Conservation (phyloP, 441 rosid species). For the Cnidoscolus chayamansa region DNA sequence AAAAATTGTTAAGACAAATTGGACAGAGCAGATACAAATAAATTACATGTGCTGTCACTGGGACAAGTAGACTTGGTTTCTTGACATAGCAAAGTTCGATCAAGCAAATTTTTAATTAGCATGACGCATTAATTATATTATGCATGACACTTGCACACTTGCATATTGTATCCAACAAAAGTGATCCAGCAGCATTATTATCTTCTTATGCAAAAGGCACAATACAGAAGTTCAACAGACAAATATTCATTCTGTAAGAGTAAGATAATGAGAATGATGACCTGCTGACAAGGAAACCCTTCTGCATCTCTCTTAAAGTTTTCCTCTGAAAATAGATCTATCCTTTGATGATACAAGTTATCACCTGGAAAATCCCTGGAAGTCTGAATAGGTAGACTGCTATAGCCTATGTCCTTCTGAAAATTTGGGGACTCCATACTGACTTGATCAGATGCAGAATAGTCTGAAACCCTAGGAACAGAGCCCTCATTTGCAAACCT, state of each 20-base stretch:
- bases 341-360: slow-evolving; percentile 29
- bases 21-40: background rate
- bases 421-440: slow-evolving; percentile 68
- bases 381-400: slow-evolving; percentile 60
- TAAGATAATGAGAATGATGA: slow-evolving; percentile 27
- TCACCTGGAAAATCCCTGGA: slow-evolving; percentile 42
- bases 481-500: slow-evolving; percentile 83
- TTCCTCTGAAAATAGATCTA: slow-evolving; percentile 42
- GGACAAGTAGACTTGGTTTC: background rate
- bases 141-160: slow-evolving; percentile 1
- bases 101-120: background rate
- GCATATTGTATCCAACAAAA: background rate
- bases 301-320: slow-evolving; percentile 39
- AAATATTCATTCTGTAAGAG: background rate
- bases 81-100: background rate
- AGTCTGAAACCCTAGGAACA: slow-evolving; percentile 76
- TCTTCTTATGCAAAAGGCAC: slow-evolving; percentile 1
- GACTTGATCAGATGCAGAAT: slow-evolving; percentile 64
- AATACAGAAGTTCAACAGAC: background rate
- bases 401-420: slow-evolving; percentile 46
- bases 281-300: slow-evolving; percentile 57
- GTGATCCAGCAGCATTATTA: background rate
- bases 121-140: background rate
- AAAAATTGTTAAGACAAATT: background rate
- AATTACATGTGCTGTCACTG: too few relatives aligned